Percentiles rank a stretch among this genome's conserved stretches.
These are phyloP conservation scores for Hyphodiscus hymeniophilus DNA, from an alignment of 495 filamentous ascomycete species.

Conservation along the genomic window DNA sequence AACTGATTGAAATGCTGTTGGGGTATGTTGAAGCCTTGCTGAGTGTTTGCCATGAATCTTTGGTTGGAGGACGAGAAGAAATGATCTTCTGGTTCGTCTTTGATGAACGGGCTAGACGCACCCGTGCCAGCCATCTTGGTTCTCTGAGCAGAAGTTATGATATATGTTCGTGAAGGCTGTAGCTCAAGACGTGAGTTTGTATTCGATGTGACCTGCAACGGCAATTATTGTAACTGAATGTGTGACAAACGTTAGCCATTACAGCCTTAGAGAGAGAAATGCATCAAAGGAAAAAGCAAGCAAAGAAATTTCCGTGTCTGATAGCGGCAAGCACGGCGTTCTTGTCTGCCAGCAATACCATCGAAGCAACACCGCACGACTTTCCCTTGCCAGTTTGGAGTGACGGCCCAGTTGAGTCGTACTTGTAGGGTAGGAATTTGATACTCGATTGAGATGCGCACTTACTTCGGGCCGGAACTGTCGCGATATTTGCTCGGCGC, in stretches of 20 bases:
- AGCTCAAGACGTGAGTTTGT: constrained; percentile 6
- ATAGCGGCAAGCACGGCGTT: neutral
- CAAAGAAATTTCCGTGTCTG: constrained; percentile 2
- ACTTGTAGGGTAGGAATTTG: constrained; percentile 3
- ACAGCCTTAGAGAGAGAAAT: neutral
- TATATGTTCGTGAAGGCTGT: constrained; percentile 5
- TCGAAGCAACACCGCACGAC: neutral
- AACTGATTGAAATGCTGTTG: constrained; percentile 65
- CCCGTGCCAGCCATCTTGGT: constrained; percentile 25
- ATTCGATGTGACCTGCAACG: constrained; percentile 5
- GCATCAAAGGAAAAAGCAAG: constrained; percentile 9
- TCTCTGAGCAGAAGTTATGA: constrained; percentile 8
- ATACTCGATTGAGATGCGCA: constrained; percentile 1
- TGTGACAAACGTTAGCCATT: constrained; percentile 22
- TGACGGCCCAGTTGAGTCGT: neutral
- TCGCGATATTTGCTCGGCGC: constrained; percentile 4
- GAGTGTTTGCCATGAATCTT: constrained; percentile 42
- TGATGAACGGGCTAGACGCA: constrained; percentile 59
- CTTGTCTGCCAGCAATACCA: neutral
- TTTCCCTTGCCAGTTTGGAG: neutral
- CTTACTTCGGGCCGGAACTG: constrained; percentile 12
- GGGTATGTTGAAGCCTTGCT: constrained; percentile 52
- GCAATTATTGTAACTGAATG: constrained; percentile 14
- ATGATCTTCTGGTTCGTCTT: constrained; percentile 67
- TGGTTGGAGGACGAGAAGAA: constrained; percentile 40